Evolutionary conservation across 2,329 filamentous ascomycete species (phyloP), one percentile per base, ranked within the genome.

Genomic region (Pezizomycotina sp.): DNA sequence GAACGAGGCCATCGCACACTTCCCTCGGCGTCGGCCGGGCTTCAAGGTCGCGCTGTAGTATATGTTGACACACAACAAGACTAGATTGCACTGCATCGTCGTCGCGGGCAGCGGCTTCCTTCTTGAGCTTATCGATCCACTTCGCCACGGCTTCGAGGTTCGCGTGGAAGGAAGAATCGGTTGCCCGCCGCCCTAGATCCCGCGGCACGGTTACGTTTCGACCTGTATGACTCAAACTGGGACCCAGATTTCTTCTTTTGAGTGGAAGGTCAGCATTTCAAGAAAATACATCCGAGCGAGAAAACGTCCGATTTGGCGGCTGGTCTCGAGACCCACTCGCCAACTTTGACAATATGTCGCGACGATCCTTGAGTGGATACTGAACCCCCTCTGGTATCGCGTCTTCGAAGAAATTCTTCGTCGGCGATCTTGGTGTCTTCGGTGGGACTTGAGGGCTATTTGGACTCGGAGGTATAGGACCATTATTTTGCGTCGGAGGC

Each of bases 141-240:
- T 62, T 62, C 45, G 76, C 68, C 2, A 81, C 65, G 53, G 77
- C 74, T 10, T 68, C 65, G 1, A 76, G 60, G 48, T 81, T 79
- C 46, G 68, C 68, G 55, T 82, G 77, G 54, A 78, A 83, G 1
- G 74, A 78, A 0, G 74, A 66, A 55, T 82, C 77, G 66, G 63
- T 1, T 74, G 65, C 4, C 70, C 71, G 8, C 69, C 71, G 19
- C 69, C 69, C 67, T 59, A 6, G 41, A 44, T 6, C 41, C 41
- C 0, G 9, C 64, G 55, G 25, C 58, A 4, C 39, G 48, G 52
- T 76, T 71, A 51, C 73, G 74, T 3, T 69, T 65, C 1, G 69
- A 65, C 4, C 78, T 71, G 52, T 79, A 72, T 15, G 69, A 64
- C 21, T 69, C 62, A 50, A 82, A 81, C 16, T 73, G 67, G 31